Conservation (phyloP, 2,329 filamentous ascomycete species). For the Aspergillus fischeri region DNA sequence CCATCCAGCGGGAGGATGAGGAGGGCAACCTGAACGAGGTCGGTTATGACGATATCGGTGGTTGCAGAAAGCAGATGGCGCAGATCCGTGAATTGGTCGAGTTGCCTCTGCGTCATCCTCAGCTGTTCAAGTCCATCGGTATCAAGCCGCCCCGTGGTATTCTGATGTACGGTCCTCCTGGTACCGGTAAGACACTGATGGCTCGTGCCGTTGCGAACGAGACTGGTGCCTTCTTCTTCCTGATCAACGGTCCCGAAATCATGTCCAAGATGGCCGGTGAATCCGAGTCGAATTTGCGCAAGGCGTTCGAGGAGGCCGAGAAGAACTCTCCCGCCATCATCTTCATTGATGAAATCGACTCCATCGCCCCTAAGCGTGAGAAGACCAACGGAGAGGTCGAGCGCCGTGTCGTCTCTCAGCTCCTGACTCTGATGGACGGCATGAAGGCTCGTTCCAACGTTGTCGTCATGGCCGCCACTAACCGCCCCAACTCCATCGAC, state of each 20-base stretch:
- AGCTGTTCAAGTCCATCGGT: constrained; percentile 99
- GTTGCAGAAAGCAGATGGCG: constrained; percentile 99
- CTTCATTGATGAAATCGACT: constrained; percentile 99
- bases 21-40: constrained; percentile 99
- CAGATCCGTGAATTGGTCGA: constrained; percentile 99
- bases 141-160: constrained; percentile 99
- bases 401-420: constrained; percentile 95
- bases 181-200: constrained; percentile 99
- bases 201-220: constrained; percentile 98
- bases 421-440: constrained; percentile 96
- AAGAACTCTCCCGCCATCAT: constrained; percentile 99
- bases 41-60: constrained; percentile 98
- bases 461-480: constrained; percentile 98
- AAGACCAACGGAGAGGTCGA: constrained; percentile 99
- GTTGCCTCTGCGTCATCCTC: constrained; percentile 90
- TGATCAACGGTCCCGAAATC: constrained; percentile 98
- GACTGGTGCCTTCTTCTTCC: constrained; percentile 98
- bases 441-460: constrained; percentile 99
- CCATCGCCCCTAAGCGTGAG: constrained; percentile 98
- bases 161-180: constrained; percentile 90
- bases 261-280: constrained; percentile 99
- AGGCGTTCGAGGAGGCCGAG: constrained; percentile 99
- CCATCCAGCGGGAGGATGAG: constrained; percentile 96
- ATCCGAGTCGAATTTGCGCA: constrained; percentile 95
- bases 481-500: constrained; percentile 97